Percentiles rank a stretch among this genome's conserved stretches.
Evolutionary conservation across 257 asterid genomes (phyloP).

Genomic region (Scutellaria minor): DNA sequence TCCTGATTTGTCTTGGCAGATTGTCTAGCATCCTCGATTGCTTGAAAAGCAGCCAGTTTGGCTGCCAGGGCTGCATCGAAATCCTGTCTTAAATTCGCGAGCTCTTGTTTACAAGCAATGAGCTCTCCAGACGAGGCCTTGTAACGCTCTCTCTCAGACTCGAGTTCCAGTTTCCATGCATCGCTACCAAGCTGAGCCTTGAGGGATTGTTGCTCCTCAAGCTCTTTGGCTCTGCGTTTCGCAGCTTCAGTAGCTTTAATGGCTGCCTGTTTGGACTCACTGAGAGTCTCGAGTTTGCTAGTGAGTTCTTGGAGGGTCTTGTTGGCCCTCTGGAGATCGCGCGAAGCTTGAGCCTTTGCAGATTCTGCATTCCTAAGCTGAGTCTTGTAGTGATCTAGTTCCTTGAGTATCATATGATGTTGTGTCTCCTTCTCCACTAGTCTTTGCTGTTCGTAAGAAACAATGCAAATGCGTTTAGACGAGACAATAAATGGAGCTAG

Average conservation of each 20-base stretch:
- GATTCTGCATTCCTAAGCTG: conserved; percentile 54
- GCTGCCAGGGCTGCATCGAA: conserved; percentile 77
- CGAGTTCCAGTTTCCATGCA: conserved; percentile 69
- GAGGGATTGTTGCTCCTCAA: conserved; percentile 60
- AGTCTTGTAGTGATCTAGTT: conserved; percentile 68
- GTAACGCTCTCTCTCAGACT: conserved; percentile 64
- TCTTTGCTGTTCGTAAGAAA: conserved; percentile 46
- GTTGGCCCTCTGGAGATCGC: conserved; percentile 69
- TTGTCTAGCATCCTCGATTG: conserved; percentile 67
- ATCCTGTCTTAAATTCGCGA: conserved; percentile 72
- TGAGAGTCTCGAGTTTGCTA: conserved; percentile 66
- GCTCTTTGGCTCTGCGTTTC: conserved; percentile 51
- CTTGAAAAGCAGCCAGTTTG: conserved; percentile 67
- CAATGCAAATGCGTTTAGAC: no score
- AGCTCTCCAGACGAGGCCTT: conserved; percentile 68
- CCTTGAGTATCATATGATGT: conserved; percentile 70
- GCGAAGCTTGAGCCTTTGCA: conserved; percentile 58
- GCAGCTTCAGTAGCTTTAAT: conserved; percentile 64
- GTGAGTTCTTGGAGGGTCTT: conserved; percentile 73
- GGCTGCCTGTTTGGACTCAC: conserved; percentile 83
- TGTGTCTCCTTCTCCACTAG: conserved; percentile 87
- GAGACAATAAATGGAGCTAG: no score
- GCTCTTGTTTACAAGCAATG: conserved; percentile 71
- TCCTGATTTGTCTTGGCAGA: conserved; percentile 46
- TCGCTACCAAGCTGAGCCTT: conserved; percentile 49